Evolutionary conservation across 495 filamentous ascomycete species (phyloP).

Genomic region (Hypomontagnella submonticulosa): DNA sequence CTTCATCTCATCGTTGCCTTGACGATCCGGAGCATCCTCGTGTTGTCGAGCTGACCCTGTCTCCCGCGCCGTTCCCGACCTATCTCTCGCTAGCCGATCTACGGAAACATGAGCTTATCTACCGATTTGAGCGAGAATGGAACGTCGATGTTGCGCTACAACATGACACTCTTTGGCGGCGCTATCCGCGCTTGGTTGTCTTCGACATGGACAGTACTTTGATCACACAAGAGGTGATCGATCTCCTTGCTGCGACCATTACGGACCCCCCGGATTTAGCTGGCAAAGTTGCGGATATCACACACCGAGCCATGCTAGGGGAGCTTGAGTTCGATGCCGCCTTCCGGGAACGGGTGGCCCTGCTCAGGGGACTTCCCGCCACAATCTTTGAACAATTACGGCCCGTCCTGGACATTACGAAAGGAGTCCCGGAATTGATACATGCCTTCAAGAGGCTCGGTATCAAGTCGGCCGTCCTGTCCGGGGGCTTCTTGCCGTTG

Average conservation of each 20-base stretch:
- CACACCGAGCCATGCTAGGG: constrained; percentile 92
- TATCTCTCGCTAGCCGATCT: constrained; percentile 76
- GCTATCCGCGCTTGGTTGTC: constrained; percentile 82
- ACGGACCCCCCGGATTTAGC: constrained; percentile 68
- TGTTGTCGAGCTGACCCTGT: constrained; percentile 76
- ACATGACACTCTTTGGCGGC: constrained; percentile 74
- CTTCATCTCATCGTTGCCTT: constrained; percentile 76
- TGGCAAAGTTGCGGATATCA: constrained; percentile 72
- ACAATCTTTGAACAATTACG: constrained; percentile 84
- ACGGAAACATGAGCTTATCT: constrained; percentile 81
- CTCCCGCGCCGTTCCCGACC: constrained; percentile 71
- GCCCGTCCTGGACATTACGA: constrained; percentile 77
- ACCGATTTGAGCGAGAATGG: constrained; percentile 86
- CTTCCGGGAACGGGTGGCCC: constrained; percentile 77
- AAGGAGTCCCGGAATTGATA: constrained; percentile 80
- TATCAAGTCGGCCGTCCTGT: constrained; percentile 86
- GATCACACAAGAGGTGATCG: constrained; percentile 96
- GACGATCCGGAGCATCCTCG: constrained; percentile 68
- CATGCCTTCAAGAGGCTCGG: constrained; percentile 77
- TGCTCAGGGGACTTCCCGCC: constrained; percentile 82
- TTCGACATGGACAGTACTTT: constrained; percentile 99
- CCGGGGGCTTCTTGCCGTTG: constrained; percentile 90
- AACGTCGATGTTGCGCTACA: constrained; percentile 85
- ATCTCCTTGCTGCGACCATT: constrained; percentile 86
- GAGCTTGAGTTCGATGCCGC: constrained; percentile 92